Evolutionary conservation across 768 basidiomycete genomes (phyloP).

Genomic region (Tricholoma saponaceum): DNA sequence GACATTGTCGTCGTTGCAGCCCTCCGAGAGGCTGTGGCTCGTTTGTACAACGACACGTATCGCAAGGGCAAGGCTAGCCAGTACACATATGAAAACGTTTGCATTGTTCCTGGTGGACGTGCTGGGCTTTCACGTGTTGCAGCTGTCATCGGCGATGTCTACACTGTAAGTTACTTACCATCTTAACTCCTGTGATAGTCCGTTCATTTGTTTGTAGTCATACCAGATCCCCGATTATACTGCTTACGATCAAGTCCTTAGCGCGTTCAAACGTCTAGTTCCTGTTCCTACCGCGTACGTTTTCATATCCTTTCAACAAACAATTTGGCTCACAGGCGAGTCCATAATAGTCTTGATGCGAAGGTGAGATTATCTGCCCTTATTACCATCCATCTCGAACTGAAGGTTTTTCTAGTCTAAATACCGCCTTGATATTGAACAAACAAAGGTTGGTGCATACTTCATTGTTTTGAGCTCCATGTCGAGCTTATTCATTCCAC

Average conservation of each 20-base stretch:
- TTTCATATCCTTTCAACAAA: background rate
- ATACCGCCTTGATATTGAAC: slow-evolving; percentile 76
- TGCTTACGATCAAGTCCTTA: slow-evolving; percentile 78
- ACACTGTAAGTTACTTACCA: slow-evolving; percentile 48
- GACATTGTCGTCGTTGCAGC: slow-evolving; percentile 31
- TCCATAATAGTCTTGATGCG: slow-evolving; percentile 23
- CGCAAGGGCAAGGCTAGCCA: slow-evolving; percentile 75
- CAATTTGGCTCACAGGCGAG: background rate
- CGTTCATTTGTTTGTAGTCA: slow-evolving; percentile 39
- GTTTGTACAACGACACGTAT: slow-evolving; percentile 86
- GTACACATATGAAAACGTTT: slow-evolving; percentile 91
- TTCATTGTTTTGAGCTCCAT: background rate
- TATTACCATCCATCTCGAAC: background rate
- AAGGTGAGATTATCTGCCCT: slow-evolving; percentile 20
- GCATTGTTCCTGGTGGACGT: slow-evolving; percentile 93
- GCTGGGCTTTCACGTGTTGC: slow-evolving; percentile 88
- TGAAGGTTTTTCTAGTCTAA: slow-evolving; percentile 36
- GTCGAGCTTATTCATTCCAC: slow-evolving; percentile 31
- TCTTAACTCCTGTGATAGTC: background rate
- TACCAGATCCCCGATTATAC: slow-evolving; percentile 94
- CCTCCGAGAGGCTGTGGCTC: slow-evolving; percentile 85
- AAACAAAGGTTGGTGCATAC: slow-evolving; percentile 54
- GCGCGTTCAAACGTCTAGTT: slow-evolving; percentile 84
- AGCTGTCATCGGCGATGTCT: slow-evolving; percentile 88
- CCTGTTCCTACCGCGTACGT: slow-evolving; percentile 87